Percentiles rank a stretch among this genome's conserved stretches.
These are phyloP conservation scores for Entomortierella beljakovae DNA, from an alignment of 192 early-diverging fungal species.

Conservation along the genomic window DNA sequence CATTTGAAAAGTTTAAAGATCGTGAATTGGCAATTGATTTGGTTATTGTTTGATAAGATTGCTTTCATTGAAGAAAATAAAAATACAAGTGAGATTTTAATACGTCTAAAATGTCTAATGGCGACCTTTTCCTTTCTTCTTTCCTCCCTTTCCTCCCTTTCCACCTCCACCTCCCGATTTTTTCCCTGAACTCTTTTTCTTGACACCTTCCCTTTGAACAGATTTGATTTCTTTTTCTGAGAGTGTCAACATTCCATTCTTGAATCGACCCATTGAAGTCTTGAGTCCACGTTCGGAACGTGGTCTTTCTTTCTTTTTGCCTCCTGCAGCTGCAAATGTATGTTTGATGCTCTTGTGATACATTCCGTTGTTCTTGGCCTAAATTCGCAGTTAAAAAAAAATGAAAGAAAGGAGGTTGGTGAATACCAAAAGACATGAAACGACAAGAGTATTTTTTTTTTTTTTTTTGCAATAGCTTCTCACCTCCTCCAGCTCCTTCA, in stretches of 20 bases:
- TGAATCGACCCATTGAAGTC: conserved; percentile 51
- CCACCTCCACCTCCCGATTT: conserved; percentile 26
- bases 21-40: too few species aligned
- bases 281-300: conserved; percentile 48
- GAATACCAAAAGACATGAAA: neutral
- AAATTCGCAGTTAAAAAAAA: neutral
- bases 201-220: conserved; percentile 47
- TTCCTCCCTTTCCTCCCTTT: conserved; percentile 15
- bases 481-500: conserved; percentile 51
- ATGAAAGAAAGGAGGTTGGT: neutral
- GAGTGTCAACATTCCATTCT: conserved; percentile 36
- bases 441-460: neutral
- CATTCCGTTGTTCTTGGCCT: conserved; percentile 54
- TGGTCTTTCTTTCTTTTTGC: conserved; percentile 48
- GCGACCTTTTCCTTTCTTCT: conserved; percentile 51
- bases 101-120: conserved; percentile 12
- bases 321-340: conserved; percentile 48
- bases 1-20: too few species aligned
- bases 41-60: too few species aligned
- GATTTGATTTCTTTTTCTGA: conserved; percentile 44
- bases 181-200: conserved; percentile 39
- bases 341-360: conserved; percentile 53
- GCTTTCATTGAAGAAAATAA: neutral
- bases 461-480: neutral
- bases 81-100: neutral